Evolutionary conservation across 1,284 basidiomycete species (phyloP).

Genomic region (Leccinum colubrinum): DNA sequence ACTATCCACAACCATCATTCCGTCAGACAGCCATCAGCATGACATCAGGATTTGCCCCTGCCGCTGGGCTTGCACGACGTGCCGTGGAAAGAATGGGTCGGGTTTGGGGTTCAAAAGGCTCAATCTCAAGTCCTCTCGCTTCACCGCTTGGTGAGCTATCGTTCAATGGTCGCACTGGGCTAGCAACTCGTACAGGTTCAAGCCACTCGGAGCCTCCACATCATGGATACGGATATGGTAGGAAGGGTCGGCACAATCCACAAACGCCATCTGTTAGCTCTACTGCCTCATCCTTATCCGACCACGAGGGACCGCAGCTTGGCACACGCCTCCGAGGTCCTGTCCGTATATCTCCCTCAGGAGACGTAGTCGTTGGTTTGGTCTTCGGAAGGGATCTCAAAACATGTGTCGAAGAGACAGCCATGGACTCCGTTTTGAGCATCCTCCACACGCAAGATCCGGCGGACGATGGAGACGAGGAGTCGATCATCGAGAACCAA

Average conservation of each 20-base stretch:
- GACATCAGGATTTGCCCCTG: conserved; percentile 61
- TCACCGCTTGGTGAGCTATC: conserved; percentile 37
- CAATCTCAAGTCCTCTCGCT: conserved; percentile 40
- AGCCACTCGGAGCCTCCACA: conserved; percentile 29
- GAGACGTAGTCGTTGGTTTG: conserved; percentile 42
- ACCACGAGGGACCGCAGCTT: conserved; percentile 56
- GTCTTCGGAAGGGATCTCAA: conserved; percentile 65
- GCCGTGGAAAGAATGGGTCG: conserved; percentile 74
- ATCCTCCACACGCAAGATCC: conserved; percentile 18
- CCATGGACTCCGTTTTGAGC: conserved; percentile 34
- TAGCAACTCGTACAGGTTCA: conserved; percentile 38
- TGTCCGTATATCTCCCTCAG: conserved; percentile 36
- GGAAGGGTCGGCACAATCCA: conserved; percentile 50
- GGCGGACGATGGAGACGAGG: conserved; percentile 21
- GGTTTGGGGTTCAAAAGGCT: conserved; percentile 52
- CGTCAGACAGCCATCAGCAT: conserved; percentile 71
- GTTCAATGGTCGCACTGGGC: conserved; percentile 26
- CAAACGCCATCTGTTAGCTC: conserved; percentile 57
- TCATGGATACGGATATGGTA: conserved; percentile 10
- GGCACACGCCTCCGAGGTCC: conserved; percentile 58
- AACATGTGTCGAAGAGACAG: conserved; percentile 60
- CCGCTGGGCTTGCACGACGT: conserved; percentile 69
- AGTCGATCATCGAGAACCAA: conserved; percentile 12
- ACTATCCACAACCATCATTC: conserved; percentile 33
- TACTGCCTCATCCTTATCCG: conserved; percentile 49